Evolutionary conservation across 2,329 filamentous ascomycete species (phyloP), one percentile per base, ranked within the genome.

Genomic region (Aspergillus transmontanensis): DNA sequence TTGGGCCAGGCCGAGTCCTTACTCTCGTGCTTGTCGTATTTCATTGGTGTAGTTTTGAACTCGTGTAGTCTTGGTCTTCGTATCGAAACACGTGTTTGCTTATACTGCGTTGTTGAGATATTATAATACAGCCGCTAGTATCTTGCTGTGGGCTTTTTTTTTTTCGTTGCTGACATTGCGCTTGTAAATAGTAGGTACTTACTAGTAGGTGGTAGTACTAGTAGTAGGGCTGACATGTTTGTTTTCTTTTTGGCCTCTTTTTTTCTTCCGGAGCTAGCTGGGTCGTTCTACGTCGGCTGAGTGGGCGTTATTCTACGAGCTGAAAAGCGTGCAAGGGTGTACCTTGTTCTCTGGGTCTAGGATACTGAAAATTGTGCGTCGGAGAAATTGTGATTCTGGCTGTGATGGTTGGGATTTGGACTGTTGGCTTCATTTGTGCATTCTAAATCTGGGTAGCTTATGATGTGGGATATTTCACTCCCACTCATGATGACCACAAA

Each of bases 41-140:
- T 55, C 51, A 55, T 55, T 39, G 51, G 51, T n/a, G n/a, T 36
- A 9, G 51, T 55, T 39, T 54, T 39, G 21, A 19, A 55, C 9
- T 21, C 14, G 10, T 36, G 12, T 23, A 28, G 32, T 32, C 32
- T 23, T 23, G 45, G 45, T 39, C 51, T 41, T 55, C 51, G 51
- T 55, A 55, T 55, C 32, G 14, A 14, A 55, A 55, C 51, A 55
- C 51, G 51, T 55, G 51, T 55, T 55, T 36, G 51, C n/a, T 26
- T 39, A 39, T 39, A 39, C 30, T 55, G 32, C 28, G 21, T 19
- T 50, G 41, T n/a, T 28, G 28, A 10, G 14, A 19, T 26, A 16
- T 39, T 11, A 16, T 46, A 34, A 30, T 6, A 21, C 19, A n/a
- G 9, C 11, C 48, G 9, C 19, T 45, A 46, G 28, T 23, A 23